Evolutionary conservation across 31 red algal genomes (phyloP).

Genomic region (Asparagopsis taxiformis): DNA sequence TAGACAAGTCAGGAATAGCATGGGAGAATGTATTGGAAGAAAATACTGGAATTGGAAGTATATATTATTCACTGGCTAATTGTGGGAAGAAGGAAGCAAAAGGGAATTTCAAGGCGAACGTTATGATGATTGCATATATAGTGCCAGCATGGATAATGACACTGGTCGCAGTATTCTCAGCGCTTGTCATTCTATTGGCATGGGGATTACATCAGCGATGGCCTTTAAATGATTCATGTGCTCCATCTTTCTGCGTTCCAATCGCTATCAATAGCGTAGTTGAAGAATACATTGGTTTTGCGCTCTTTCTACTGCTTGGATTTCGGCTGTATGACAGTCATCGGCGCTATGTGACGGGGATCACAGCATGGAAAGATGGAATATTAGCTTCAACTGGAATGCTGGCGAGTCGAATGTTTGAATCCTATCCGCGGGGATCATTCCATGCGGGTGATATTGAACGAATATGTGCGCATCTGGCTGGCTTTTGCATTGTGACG

Average conservation of each 20-base stretch:
- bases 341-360: conserved; percentile 14
- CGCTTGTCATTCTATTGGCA: neutral
- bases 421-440: neutral
- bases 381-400: neutral
- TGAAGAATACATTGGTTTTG: conserved; percentile 54
- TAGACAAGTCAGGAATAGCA: neutral
- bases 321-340: conserved; percentile 53
- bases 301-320: conserved; percentile 51
- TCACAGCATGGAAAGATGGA: conserved; percentile 20
- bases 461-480: conserved; percentile 34
- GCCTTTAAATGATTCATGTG: neutral
- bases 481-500: conserved; percentile 13
- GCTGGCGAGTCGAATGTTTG: conserved; percentile 23
- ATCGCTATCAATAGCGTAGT: conserved; percentile 34
- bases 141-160: neutral
- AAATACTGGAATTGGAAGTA: neutral
- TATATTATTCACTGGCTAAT: neutral
- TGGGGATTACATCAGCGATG: neutral
- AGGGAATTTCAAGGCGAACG: neutral
- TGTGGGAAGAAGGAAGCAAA: neutral
- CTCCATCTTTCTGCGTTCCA: conserved; percentile 16
- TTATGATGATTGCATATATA: neutral
- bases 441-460: conserved; percentile 33
- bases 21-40: neutral
- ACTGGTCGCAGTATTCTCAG: neutral